Evolutionary conservation across 768 basidiomycete genomes (phyloP).

Genomic region (Mrakia hoshinonis): DNA sequence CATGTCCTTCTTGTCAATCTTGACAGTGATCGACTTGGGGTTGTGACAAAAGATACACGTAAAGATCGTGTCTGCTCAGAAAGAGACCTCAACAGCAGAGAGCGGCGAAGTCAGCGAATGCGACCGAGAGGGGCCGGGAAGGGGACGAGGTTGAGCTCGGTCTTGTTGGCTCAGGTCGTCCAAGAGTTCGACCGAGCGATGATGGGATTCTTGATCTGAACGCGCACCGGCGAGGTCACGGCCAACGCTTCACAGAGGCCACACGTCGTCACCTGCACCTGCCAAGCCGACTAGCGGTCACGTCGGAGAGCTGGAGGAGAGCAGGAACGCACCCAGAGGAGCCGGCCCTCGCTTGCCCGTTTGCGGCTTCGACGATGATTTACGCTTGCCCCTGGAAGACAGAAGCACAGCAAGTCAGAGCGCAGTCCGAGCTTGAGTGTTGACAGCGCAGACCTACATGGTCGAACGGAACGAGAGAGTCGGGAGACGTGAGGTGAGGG

Average conservation of each 20-base stretch:
- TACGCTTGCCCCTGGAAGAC: conserved; percentile 17
- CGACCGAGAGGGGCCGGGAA: neutral
- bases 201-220: too few species aligned
- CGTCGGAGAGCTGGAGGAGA: neutral
- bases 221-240: too few species aligned
- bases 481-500: neutral
- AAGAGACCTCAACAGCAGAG: neutral
- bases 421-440: too few species aligned
- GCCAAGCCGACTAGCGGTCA: neutral
- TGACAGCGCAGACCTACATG: too few species aligned
- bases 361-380: conserved; percentile 16
- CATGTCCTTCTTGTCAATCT: conserved; percentile 20
- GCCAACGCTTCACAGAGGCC: too few species aligned
- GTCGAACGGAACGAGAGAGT: too few species aligned
- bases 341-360: conserved; percentile 18
- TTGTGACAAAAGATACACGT: conserved; percentile 22
- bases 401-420: too few species aligned
- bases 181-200: too few species aligned
- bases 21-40: conserved; percentile 18
- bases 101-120: neutral
- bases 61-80: conserved; percentile 1
- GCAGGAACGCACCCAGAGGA: conserved; percentile 11
- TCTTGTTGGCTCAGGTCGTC: too few species aligned
- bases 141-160: neutral
- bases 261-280: too few species aligned